Evolutionary conservation across 73 alveolate genomes (phyloP), one percentile per base, ranked within the genome.

Genomic region (Stentor roeselii): DNA sequence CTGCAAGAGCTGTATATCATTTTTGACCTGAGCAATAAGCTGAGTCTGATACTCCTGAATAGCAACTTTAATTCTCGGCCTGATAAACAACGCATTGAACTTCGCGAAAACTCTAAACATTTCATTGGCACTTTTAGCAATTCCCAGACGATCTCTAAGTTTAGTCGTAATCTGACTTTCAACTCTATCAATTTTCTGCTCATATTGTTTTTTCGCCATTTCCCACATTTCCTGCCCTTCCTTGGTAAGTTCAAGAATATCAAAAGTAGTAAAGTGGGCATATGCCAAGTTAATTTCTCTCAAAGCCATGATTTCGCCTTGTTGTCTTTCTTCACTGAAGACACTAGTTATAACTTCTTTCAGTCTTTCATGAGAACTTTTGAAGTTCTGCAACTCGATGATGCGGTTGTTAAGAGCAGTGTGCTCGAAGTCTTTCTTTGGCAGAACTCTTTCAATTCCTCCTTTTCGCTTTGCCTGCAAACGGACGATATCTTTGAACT

Each of bases 21-120:
- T 93, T 86, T 87, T 91, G 11, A 83, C 97, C 82, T 90, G 94
- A 31, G 89, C 85, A 32, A 97, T 83, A 59, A 97, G 87, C 74
- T 95, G 93, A 36, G 98, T 90, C 87, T 96, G 98, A 86, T 96
- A 97, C 93, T 97, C 99, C 90, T 95, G 95, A 61, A 97, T 96
- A 21, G 99, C 99, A 60, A 95, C 95, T 75, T 93, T 93, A 60
- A 96, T 95, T 67, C 99, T 86, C 14, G 97, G 99, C 50, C 98
- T 86, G 82, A 88, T 84, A 84, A 96, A 93, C 75, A 97, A 92
- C 42, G 98, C 97, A 75, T 96, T 93, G 95, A 97, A 97, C 59
- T 93, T 86, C 78, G 93, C 84, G 90, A 97, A 97, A 59, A 96
- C 98, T 82, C 95, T 97, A 87, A 96, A 97, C 98, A 96, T 97